Evolutionary conservation across 2,329 filamentous ascomycete genomes (phyloP).

Genomic region (Didymella arachidicola): DNA sequence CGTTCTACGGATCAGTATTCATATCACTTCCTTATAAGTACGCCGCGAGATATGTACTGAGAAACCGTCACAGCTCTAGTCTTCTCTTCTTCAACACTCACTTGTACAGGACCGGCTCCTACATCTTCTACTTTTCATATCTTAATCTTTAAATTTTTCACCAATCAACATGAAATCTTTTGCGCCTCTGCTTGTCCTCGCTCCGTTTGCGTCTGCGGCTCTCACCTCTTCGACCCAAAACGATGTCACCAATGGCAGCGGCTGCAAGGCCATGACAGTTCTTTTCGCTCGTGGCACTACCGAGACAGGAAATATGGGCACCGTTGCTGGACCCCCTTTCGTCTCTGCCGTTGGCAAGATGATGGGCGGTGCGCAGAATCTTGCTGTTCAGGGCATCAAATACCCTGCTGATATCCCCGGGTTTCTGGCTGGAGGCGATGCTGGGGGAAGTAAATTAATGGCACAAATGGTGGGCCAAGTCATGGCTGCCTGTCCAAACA

Average conservation of each 20-base stretch:
- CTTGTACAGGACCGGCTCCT: conserved; percentile 4
- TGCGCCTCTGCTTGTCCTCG: conserved; percentile 21
- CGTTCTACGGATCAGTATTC: neutral
- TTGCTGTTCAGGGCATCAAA: conserved; percentile 63
- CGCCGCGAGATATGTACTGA: neutral
- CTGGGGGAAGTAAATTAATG: conserved; percentile 56
- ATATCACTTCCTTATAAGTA: conserved; percentile 6
- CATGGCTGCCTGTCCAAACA: conserved; percentile 54
- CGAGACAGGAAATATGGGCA: conserved; percentile 62
- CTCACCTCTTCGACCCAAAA: conserved; percentile 37
- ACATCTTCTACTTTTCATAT: neutral
- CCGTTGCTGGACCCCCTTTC: conserved; percentile 60
- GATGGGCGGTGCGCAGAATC: conserved; percentile 52
- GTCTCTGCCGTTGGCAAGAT: conserved; percentile 55
- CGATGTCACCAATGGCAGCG: conserved; percentile 38
- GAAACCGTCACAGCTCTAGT: neutral
- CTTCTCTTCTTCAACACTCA: neutral
- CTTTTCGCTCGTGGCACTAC: conserved; percentile 66
- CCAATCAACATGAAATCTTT: conserved; percentile 26
- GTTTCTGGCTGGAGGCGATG: conserved; percentile 58
- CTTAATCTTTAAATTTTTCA: conserved; percentile 3
- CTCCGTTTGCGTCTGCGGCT: conserved; percentile 25
- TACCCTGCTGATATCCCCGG: conserved; percentile 59
- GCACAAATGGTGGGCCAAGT: conserved; percentile 52
- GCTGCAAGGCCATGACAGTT: conserved; percentile 59